Conservation (phyloP, 352 stramenopile species). For the Phytophthora boehmeriae region DNA sequence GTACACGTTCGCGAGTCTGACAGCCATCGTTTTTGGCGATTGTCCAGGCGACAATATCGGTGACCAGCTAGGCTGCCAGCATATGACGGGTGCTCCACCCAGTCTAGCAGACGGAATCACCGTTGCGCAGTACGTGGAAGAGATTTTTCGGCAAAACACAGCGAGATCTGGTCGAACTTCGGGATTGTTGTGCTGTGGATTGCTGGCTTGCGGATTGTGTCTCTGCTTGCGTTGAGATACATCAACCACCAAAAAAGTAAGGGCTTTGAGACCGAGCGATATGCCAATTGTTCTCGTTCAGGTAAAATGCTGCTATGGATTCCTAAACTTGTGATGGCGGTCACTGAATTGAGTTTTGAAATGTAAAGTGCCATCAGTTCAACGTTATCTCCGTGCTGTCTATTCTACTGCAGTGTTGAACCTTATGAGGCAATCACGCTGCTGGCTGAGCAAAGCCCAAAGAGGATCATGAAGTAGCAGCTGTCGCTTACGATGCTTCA, state of each 20-base stretch:
- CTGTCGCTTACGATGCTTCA: too few relatives aligned
- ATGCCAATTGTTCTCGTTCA: too few relatives aligned
- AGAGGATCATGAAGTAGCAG: too few relatives aligned
- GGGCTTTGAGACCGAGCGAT: not conserved
- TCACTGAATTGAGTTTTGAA: too few relatives aligned
- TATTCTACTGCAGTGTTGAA: too few relatives aligned
- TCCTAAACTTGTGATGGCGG: too few relatives aligned
- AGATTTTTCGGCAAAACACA: conserved; percentile 33
- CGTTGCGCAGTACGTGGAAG: conserved; percentile 32
- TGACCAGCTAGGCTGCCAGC: conserved; percentile 24
- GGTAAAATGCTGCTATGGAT: too few relatives aligned
- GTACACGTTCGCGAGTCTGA: conserved; percentile 35
- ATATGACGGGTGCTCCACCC: conserved; percentile 20
- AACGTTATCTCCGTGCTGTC: too few relatives aligned
- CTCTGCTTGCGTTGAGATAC: conserved; percentile 28
- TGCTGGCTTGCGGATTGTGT: conserved; percentile 19
- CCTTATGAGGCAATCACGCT: too few relatives aligned
- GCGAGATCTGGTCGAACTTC: conserved; percentile 25
- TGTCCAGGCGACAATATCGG: conserved; percentile 11
- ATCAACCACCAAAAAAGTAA: conserved; percentile 33
- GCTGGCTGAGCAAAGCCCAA: too few relatives aligned
- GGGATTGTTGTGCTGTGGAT: conserved; percentile 27
- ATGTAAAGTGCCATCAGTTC: too few relatives aligned
- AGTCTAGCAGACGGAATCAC: conserved; percentile 22
- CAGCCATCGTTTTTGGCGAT: conserved; percentile 33